Base-by-base conservation (phyloP, 2,329 filamentous ascomycete species). In the Colletotrichum sublineola region DNA sequence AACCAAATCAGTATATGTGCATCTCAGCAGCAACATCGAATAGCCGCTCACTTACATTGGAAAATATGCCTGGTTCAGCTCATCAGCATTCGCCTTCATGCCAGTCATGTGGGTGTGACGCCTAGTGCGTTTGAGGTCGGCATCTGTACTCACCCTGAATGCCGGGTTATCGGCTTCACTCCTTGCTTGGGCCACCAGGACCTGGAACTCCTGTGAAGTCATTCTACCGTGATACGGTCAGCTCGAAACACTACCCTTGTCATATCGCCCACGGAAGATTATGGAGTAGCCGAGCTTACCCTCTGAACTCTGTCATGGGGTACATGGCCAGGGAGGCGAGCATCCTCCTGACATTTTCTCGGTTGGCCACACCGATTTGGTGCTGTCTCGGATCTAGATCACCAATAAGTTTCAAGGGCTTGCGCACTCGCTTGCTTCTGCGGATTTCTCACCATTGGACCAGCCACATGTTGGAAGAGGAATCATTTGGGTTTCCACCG, bases 391-490 rank as follows among this genome's bases (percentile, higher is more conserved):
- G 77, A 71, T 86, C 89, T 91, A 11, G 69, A 65, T 42, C 12
- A 29, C 24, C 8, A 36, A 61, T 56, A 56, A 67, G 58, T 57
- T 31, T 42, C 55, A 57, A 44, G 14, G 55, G 38, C 31, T 29
- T 42, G 14, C 60, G 46, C 9, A 11, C 38, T 42, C 29, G 15
- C 24, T 42, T 33, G 15, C 24, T n/a, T 55, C 5, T 5, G 14
- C 8, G 38, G 29, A 11, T 24, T 33, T 8, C 62, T 77, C 83
- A 94, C 93, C 87, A 74, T 79, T 89, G 29, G 91, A 86, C 93
- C 93, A 95, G 40, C 84, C 89, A 78, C 90, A 93, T 80, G 93
- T 88, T 20, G 91, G 92, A 63, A 94, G 80, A 63, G 86, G 89
- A 71, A 94, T 86, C 82, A 93, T 87, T 62, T 84, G 86, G 11